Evolutionary conservation across 345 rosid genomes (phyloP), one percentile per base, ranked within the genome.

Genomic region (Eucalyptus marginata): DNA sequence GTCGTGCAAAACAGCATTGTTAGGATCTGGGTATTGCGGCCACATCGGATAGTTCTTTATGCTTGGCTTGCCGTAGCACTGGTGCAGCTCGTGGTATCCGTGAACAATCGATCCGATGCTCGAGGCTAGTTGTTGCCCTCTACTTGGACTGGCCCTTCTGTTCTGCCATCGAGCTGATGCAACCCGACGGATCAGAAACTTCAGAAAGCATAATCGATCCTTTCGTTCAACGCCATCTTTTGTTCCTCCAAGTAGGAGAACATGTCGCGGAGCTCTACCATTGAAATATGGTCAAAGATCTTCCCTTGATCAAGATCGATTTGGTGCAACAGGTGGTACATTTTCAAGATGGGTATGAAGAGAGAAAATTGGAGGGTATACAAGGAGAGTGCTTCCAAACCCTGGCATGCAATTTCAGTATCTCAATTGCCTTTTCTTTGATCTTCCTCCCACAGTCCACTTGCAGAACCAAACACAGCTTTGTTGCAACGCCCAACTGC

Each of bases 321-420:
- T 17, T 68, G 80, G 44, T 68, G 17, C 43, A 68, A 31, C 11
- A 31, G 18, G 43, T 15, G 79, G 22, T 66, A 8, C 40, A 66
- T 5, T 36, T 76, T 76, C 68, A 33, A 49, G 86, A 89, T 40
- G 94, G 95, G 87, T 91, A 91, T 24, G 90, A 91, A 79, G 90
- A 90, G 17, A 86, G 89, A 40, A 92, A 71, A 76, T 88, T 92
- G 36, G 71, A 29, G 16, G 94, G 94, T 51, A 93, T 31, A 79
- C 95, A 93, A 49, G 92, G 88, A n/a, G 95, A 93, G 86, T 88
- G 90, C 89, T 86, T 92, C 94, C 95, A 93, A 36, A 81, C 92
- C 83, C 89, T 91, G 40, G 89, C 92, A 36, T 92, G 95, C 90
- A 92, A 56, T 50, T 88, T 90, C 36, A 93, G 93, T 14, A 92